Evolutionary conservation across 2,329 filamentous ascomycete genomes (phyloP), one percentile per base, ranked within the genome.

Genomic region (Tolypocladium nubicola): DNA sequence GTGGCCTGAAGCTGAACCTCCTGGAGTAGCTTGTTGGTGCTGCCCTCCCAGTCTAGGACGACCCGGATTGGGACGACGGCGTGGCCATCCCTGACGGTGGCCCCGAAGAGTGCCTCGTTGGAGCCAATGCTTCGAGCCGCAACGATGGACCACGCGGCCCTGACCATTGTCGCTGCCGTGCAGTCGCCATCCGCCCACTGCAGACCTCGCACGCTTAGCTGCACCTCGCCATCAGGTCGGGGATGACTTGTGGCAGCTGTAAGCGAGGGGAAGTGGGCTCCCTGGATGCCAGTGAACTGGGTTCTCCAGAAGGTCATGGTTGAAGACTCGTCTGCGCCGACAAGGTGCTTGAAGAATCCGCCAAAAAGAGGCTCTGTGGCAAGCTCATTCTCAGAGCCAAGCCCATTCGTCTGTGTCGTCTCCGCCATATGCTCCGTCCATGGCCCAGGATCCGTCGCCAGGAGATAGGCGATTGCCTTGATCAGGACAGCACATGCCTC

Each of bases 61-160:
- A 59, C 56, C 11, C 60, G 57, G 40, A 59, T 26, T 0, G 66
- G 53, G 2, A 69, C 41, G 0, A 61, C 56, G 2, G 60, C 60
- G 13, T 64, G 58, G 5, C 64, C 55, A 3, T 63, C 66, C 1
- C 56, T 60, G 2, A 65, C 56, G 4, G 62, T 59, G 2, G 60
- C 55, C 1, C 65, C 67, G 35, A 66, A 68, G 11, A 66, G 21
- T 1, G 66, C 58, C 54, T 76, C 73, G 23, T 58, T 54, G 21
- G 58, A 69, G 58, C 23, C 68, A 60, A 73, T 67, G 56, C 74
- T 73, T 1, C 71, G 61, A 0, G 68, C 67, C 2, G 72, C 65
- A 2, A 75, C 65, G 7, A 77, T 49, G 2, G 64, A 57, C 64
- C 64, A 66, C 6, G 64, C 64, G 16, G 61, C 58, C 33, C 62